These are phyloP conservation scores for Aureococcus anophagefferens DNA, from an alignment of 108 stramenopile genomes.

Conservation along the genomic window DNA sequence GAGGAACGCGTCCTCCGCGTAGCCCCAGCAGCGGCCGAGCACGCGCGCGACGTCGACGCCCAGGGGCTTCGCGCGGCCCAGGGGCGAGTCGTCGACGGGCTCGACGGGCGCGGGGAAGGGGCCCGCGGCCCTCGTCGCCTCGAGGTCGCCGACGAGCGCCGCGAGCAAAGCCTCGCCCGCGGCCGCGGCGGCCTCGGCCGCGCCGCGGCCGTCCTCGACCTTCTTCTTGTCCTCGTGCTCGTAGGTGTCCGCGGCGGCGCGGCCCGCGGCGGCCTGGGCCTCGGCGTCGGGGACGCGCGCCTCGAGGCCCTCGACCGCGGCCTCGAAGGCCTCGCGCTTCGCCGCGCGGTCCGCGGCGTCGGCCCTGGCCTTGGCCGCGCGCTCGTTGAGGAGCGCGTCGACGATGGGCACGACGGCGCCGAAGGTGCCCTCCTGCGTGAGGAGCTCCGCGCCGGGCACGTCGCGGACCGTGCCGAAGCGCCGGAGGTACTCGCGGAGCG, in stretches of 20 bases:
- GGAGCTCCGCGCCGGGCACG: not conserved
- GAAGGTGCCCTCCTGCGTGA: not conserved
- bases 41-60: too few relatives aligned
- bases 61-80: too few relatives aligned
- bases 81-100: too few relatives aligned
- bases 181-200: too few relatives aligned
- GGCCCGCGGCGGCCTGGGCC: not conserved
- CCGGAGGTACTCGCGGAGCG: not conserved
- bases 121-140: too few relatives aligned
- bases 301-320: not conserved
- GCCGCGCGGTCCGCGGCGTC: not conserved
- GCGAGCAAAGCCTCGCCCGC: too few relatives aligned
- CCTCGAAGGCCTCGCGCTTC: not conserved
- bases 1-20: not conserved
- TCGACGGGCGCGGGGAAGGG: too few relatives aligned
- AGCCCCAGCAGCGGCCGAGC: too few relatives aligned
- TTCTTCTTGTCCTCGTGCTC: not conserved
- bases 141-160: too few relatives aligned
- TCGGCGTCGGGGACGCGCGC: too few relatives aligned
- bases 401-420: not conserved
- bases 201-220: not conserved
- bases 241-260: not conserved
- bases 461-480: not conserved
- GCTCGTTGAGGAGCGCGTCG: not conserved
- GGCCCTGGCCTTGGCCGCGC: not conserved